Conservation (phyloP, 805 yeast species). For the Scheffersomyces spartinae region DNA sequence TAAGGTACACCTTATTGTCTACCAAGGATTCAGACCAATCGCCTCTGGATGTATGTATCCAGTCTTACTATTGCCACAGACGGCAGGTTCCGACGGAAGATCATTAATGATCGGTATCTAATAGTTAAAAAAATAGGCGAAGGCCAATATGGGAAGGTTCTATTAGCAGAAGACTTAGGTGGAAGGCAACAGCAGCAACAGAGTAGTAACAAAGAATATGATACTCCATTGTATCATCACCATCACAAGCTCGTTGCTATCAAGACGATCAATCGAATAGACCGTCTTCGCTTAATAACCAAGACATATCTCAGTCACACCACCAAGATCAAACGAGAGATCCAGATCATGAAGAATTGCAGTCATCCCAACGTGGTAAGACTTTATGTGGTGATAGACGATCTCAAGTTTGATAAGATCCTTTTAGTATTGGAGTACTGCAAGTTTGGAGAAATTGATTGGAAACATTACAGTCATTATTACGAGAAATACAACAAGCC, state of each 20-base stretch:
- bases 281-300: constrained; percentile 25
- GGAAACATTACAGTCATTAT: constrained; percentile 43
- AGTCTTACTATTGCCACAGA: constrained; percentile 10
- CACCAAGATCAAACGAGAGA: constrained; percentile 29
- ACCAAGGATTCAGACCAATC: not conserved
- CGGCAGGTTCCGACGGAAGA: no score
- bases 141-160: constrained; percentile 34
- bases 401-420: constrained; percentile 68
- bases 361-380: constrained; percentile 30
- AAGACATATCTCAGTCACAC: constrained; percentile 26
- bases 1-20: constrained; percentile 1
- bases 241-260: constrained; percentile 22
- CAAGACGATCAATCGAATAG: constrained; percentile 31
- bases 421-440: constrained; percentile 84
- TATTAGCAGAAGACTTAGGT: constrained; percentile 17
- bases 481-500: constrained; percentile 11
- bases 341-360: constrained; percentile 38
- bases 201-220: not conserved
- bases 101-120: no score
- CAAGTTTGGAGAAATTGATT: constrained; percentile 81
- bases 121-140: constrained; percentile 28
- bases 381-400: constrained; percentile 66
- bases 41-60: constrained; percentile 11
- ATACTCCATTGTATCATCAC: not conserved
- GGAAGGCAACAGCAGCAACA: constrained; percentile 4